Evolutionary conservation across 345 rosid genomes (phyloP).

Genomic region (Rhodamnia rubescens): DNA sequence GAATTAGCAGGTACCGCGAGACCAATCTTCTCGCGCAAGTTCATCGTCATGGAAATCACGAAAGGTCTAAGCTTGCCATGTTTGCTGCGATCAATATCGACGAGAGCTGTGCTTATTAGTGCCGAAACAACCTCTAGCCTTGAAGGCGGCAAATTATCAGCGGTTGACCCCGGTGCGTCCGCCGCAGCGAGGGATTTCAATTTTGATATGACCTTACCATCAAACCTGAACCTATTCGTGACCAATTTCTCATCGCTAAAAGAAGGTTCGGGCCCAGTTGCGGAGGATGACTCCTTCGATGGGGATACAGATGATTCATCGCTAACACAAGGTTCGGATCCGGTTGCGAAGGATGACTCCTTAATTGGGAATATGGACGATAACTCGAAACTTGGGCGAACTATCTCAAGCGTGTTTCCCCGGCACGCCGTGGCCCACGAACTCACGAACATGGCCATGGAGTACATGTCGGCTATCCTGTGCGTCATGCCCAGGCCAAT

Average conservation of each 20-base stretch:
- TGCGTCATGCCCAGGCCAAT: not conserved
- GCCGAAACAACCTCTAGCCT: not conserved
- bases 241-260: not conserved
- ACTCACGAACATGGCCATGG: not conserved
- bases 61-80: not conserved
- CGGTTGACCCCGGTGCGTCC: not conserved
- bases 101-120: not conserved
- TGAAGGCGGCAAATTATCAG: not conserved
- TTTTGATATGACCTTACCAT: not conserved
- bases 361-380: not conserved
- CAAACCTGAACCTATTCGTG: not conserved
- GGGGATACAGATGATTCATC: not conserved
- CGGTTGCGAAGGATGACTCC: not conserved
- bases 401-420: not conserved
- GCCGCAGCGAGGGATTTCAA: not conserved
- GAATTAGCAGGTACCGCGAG: not conserved
- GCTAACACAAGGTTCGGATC: rapidly evolving
- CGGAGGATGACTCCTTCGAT: not conserved
- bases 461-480: not conserved
- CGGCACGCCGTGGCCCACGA: not conserved
- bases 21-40: not conserved
- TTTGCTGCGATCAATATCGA: not conserved
- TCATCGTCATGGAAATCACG: not conserved
- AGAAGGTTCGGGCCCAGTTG: not conserved
- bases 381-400: not conserved